Conservation (phyloP, 75 land plant species). For the Pinus taeda region DNA sequence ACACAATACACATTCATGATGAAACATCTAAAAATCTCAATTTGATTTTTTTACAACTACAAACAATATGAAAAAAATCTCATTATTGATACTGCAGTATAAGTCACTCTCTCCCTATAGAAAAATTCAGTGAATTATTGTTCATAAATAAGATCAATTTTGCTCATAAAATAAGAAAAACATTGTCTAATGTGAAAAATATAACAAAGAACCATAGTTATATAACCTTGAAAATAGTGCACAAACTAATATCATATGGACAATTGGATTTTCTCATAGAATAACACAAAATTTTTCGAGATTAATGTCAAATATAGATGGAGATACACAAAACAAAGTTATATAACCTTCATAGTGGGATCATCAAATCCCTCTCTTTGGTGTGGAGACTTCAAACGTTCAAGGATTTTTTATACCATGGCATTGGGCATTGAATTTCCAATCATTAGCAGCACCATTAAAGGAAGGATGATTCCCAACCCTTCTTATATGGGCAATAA, state of each 20-base stretch:
- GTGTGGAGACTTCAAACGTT: slow-evolving; percentile 73
- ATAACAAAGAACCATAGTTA: slow-evolving; percentile 26
- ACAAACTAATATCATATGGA: slow-evolving; percentile 25
- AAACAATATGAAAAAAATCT: not conserved
- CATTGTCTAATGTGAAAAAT: not conserved
- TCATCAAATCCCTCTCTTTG: slow-evolving; percentile 82
- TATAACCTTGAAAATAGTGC: slow-evolving; percentile 41
- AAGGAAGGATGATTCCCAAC: slow-evolving; percentile 42
- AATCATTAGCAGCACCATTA: slow-evolving; percentile 50
- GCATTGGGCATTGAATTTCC: slow-evolving; percentile 73
- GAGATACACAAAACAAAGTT: slow-evolving; percentile 43
- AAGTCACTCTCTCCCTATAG: not conserved
- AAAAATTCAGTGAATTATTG: not conserved
- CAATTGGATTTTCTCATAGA: slow-evolving; percentile 70
- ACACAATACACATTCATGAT: not conserved
- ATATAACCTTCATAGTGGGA: slow-evolving; percentile 63
- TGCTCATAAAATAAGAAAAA: not conserved
- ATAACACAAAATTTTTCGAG: slow-evolving; percentile 35
- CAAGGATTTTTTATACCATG: slow-evolving; percentile 84
- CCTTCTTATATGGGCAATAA: slow-evolving; percentile 32
- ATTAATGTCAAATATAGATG: no score
- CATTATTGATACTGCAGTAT: not conserved
- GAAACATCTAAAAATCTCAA: not conserved
- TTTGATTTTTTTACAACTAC: not conserved
- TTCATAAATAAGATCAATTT: not conserved